phyloP scores from a whole-genome alignment of 148 eudicot species.

The Limonium bicolor region DNA sequence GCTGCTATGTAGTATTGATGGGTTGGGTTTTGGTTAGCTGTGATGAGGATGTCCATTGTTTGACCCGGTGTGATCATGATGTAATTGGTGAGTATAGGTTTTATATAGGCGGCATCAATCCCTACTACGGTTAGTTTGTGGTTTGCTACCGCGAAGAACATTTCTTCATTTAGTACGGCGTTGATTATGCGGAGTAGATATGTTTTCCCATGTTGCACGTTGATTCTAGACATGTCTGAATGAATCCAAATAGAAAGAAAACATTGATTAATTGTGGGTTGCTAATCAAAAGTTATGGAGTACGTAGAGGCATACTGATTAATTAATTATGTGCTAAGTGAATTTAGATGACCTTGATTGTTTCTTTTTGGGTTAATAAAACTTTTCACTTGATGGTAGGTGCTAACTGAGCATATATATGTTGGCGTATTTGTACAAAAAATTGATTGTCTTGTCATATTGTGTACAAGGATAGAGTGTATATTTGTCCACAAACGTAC shows the following conservation, averaged over 20 bases:
- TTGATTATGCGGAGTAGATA: constrained; percentile 18
- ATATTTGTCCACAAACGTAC: no score
- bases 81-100: constrained; percentile 12
- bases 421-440: no score
- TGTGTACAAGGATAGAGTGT: no score
- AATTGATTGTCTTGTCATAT: no score
- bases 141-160: constrained; percentile 14
- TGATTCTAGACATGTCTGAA: constrained; percentile 8
- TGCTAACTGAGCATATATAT: no score
- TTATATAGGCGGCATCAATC: constrained; percentile 11
- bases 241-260: background rate
- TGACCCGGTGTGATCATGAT: constrained; percentile 21
- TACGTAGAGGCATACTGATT: no score
- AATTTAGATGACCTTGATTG: no score
- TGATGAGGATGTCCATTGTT: constrained; percentile 16
- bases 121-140: constrained; percentile 13
- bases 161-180: constrained; percentile 13
- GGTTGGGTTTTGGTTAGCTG: constrained; percentile 9
- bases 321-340: no score
- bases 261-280: background rate
- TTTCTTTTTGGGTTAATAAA: no score
- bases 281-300: background rate
- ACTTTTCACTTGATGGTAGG: no score
- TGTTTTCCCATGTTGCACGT: constrained; percentile 10
- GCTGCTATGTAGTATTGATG: constrained; percentile 15